These are phyloP conservation scores for Leccinum disarticulatum DNA, from an alignment of 768 basidiomycete species.

Conservation along the genomic window DNA sequence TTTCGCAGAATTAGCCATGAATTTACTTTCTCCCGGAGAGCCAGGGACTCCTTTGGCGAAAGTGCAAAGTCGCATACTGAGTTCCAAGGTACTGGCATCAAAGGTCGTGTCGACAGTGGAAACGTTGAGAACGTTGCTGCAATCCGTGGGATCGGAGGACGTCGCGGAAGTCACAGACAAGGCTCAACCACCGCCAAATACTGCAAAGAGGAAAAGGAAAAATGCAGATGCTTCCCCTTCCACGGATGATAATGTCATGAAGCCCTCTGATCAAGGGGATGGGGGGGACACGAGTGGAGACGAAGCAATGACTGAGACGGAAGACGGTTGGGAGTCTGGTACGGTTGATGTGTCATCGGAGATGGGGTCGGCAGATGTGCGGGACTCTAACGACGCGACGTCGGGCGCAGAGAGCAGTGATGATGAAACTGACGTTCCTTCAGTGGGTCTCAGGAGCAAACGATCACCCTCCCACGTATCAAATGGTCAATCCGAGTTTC, in stretches of 20 bases:
- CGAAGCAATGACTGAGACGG: constrained; percentile 8
- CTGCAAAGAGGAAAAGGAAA: constrained; percentile 14
- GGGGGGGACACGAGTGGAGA: constrained; percentile 18
- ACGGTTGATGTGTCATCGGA: constrained; percentile 33
- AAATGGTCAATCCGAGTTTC: constrained; percentile 56
- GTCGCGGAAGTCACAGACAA: constrained; percentile 14
- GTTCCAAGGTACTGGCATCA: constrained; percentile 70
- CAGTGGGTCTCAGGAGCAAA: constrained; percentile 13
- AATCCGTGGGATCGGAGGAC: constrained; percentile 19
- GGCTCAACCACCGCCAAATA: constrained; percentile 11
- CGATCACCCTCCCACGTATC: constrained; percentile 24
- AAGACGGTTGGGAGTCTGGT: constrained; percentile 44
- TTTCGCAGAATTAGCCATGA: constrained; percentile 41
- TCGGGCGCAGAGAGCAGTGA: constrained; percentile 23
- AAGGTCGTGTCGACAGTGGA: constrained; percentile 54
- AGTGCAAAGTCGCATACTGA: constrained; percentile 70
- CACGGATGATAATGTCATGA: neutral
- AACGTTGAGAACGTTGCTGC: constrained; percentile 45
- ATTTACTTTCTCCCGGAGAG: constrained; percentile 33
- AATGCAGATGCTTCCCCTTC: constrained; percentile 1
- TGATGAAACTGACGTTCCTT: constrained; percentile 19
- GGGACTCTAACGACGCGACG: constrained; percentile 29
- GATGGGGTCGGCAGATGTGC: constrained; percentile 4
- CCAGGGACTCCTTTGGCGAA: constrained; percentile 52
- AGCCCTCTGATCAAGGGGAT: constrained; percentile 8